A percentile compares a stretch with the other conserved stretches of the same genome.
Conservation (phyloP, 805 yeast species). For the Saccharomycopsis amapae region DNA sequence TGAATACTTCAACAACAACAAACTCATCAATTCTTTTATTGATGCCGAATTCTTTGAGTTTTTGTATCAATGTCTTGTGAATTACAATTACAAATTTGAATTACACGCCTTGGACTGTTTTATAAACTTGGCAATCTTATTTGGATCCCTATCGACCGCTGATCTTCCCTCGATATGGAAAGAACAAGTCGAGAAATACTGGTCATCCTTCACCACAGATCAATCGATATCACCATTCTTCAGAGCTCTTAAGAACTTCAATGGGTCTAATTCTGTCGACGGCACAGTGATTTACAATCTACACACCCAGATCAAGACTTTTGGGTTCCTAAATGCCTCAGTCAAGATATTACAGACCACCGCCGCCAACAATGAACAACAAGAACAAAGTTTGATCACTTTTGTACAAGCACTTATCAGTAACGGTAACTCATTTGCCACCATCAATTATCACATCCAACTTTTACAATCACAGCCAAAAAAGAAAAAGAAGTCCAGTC, state of each 20-base stretch:
- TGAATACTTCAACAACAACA: constrained; percentile 12
- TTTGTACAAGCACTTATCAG: background rate
- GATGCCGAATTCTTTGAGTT: constrained; percentile 6
- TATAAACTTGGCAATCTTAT: constrained; percentile 17
- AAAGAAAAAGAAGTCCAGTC: constrained; percentile 1
- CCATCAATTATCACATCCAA: background rate
- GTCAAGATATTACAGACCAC: background rate
- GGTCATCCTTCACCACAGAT: constrained; percentile 5
- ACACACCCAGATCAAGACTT: constrained; percentile 6
- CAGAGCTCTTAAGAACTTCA: background rate
- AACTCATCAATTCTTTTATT: constrained; percentile 6
- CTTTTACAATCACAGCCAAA: background rate
- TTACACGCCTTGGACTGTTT: constrained; percentile 17
- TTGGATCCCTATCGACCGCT: constrained; percentile 1
- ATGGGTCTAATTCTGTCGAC: background rate
- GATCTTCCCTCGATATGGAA: constrained; percentile 13
- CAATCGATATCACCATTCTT: constrained; percentile 2
- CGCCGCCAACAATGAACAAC: background rate
- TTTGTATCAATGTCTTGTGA: constrained; percentile 2
- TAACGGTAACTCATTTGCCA: background rate
- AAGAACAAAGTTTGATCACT: background rate
- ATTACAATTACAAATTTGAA: constrained; percentile 14
- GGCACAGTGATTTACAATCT: constrained; percentile 1
- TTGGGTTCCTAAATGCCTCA: constrained; percentile 16
- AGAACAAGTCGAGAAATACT: background rate